Evolutionary conservation across 805 yeast species (phyloP).

Genomic region (Ogataea siamensis): DNA sequence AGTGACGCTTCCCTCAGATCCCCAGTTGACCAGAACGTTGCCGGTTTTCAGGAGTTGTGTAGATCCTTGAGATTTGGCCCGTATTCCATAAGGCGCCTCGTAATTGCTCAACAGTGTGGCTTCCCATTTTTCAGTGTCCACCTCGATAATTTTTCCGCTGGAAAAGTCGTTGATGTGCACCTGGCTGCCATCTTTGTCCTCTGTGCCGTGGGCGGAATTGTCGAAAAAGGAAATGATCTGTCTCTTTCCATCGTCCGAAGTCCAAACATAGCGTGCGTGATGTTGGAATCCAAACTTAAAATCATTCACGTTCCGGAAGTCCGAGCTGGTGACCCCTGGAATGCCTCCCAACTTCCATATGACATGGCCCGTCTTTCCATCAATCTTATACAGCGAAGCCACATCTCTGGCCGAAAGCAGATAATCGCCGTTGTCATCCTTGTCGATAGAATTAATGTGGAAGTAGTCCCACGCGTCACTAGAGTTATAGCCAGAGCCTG

Average conservation of each 20-base stretch:
- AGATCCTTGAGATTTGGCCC: slow-evolving; percentile 36
- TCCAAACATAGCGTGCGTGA: slow-evolving; percentile 34
- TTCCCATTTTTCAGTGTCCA: slow-evolving; percentile 29
- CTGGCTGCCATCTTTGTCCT: slow-evolving; percentile 30
- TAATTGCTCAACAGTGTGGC: slow-evolving; percentile 26
- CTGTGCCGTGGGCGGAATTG: slow-evolving; percentile 39
- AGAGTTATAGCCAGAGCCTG: slow-evolving; percentile 36
- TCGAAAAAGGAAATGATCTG: slow-evolving; percentile 38
- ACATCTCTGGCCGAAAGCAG: slow-evolving; percentile 37
- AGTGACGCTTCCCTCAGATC: slow-evolving; percentile 39
- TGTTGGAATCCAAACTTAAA: slow-evolving; percentile 38
- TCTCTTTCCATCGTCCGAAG: slow-evolving; percentile 26
- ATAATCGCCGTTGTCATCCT: slow-evolving; percentile 36
- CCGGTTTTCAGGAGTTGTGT: slow-evolving; percentile 35
- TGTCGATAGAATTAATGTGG: slow-evolving; percentile 40
- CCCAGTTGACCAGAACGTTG: slow-evolving; percentile 38
- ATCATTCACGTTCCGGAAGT: slow-evolving; percentile 18
- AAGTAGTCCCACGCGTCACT: slow-evolving; percentile 40
- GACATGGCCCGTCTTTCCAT: slow-evolving; percentile 37
- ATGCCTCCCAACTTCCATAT: slow-evolving; percentile 37
- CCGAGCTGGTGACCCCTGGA: slow-evolving; percentile 15
- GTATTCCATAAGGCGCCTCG: slow-evolving; percentile 15
- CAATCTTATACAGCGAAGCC: slow-evolving; percentile 35
- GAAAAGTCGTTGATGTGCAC: slow-evolving; percentile 28
- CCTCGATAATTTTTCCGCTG: slow-evolving; percentile 37